Conservation (phyloP, 192 early-diverging fungal species). For the Entomortierella parvispora region DNA sequence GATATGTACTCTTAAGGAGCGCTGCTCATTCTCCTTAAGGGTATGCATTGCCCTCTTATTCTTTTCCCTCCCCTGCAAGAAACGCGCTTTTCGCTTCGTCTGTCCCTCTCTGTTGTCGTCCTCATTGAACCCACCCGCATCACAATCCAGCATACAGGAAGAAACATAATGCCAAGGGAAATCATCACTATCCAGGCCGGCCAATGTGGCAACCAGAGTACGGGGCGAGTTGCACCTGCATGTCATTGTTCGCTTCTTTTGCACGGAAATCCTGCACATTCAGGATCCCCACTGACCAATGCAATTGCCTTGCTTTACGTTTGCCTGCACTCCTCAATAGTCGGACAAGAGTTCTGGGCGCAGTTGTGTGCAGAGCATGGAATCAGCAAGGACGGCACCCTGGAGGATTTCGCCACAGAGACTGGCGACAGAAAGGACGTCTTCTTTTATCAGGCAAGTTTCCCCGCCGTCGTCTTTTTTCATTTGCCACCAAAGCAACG, state of each 20-base stretch:
- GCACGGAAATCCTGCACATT: too few relatives aligned
- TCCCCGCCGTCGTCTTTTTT: neutral
- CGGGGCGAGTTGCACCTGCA: constrained; percentile 8
- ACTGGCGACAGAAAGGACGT: constrained; percentile 96
- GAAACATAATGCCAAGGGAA: constrained; percentile 82
- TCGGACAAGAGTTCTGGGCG: constrained; percentile 96
- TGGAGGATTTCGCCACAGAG: constrained; percentile 91
- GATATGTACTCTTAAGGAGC: too few relatives aligned
- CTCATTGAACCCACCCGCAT: too few relatives aligned
- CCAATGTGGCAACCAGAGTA: constrained; percentile 98
- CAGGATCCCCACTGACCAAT: too few relatives aligned
- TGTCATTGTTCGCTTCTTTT: too few relatives aligned
- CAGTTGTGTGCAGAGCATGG: constrained; percentile 96
- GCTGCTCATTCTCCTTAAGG: too few relatives aligned
- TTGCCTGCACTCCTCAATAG: constrained; percentile 52
- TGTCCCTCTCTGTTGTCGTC: too few relatives aligned
- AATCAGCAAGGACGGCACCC: constrained; percentile 91
- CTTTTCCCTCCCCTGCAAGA: too few relatives aligned
- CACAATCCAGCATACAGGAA: neutral
- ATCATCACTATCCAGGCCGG: constrained; percentile 97
- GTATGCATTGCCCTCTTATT: too few relatives aligned
- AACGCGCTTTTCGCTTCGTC: too few relatives aligned
- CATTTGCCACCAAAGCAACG: neutral
- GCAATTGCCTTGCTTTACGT: neutral
- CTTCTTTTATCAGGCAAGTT: constrained; percentile 93